Evolutionary conservation across 78 protist species (phyloP), one percentile per base, ranked within the genome.

Genomic region (Dictyostelium firmibasis): DNA sequence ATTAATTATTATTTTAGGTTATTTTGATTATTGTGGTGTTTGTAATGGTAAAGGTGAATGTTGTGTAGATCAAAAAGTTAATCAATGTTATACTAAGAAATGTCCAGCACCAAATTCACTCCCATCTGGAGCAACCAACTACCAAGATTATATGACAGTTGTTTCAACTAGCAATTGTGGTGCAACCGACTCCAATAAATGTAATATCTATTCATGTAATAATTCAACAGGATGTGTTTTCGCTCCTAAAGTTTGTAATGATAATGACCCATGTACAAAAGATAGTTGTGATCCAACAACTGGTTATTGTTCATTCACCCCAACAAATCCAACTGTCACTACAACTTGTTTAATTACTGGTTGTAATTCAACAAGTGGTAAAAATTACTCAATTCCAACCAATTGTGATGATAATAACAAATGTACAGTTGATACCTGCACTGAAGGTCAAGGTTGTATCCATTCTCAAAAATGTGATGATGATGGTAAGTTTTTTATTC

Each of bases 391-490:
- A 18, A 83, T 33, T 64, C 60, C 88, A 29, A 62, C 64, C 10
- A 10, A 14, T 33, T 83, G 88, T 83, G 81, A 84, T 84, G 89
- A 84, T 20, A n/a, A n/a, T n/a, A n/a, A n/a, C n/a, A n/a, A n/a
- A n/a, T n/a, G n/a, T n/a, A n/a, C n/a, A n/a, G n/a, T 13, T 2
- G 89, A 84, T 69, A 27, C 57, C 4, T 84, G 89, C 41, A 1
- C 29, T 10, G 4, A n/a, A 6, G n/a, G 29, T 8, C 29, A n/a
- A 31, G 78, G 78, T 33, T 72, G 78, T 25, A 33, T 31, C 6
- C 13, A 31, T 33, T 31, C 29, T 33, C 16, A 9, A 33, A 33
- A 5, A 5, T 27, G 78, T 33, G 35, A 31, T 72, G 78, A 72
- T 72, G 43, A 29, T 6, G 6, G 70, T 60, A 60, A 60, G 25